Percentiles rank a stretch among this genome's conserved stretches.
Evolutionary conservation across 73 alveolate genomes (phyloP).

Genomic region (Tetrahymena borealis): DNA sequence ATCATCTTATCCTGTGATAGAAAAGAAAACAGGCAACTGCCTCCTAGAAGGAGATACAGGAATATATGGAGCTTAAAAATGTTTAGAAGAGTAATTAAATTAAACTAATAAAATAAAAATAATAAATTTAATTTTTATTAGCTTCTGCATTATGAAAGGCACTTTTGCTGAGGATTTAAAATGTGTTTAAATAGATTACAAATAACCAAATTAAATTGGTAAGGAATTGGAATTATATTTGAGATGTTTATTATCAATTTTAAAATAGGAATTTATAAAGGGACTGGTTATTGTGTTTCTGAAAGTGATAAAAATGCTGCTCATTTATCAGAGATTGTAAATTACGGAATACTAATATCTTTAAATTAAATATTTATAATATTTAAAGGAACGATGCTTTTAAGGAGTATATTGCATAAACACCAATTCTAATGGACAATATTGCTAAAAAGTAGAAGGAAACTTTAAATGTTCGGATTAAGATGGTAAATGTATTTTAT

Average conservation of each 20-base stretch:
- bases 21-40: not conserved
- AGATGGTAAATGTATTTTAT: not conserved
- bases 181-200: not conserved
- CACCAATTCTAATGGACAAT: not conserved
- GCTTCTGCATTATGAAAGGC: not conserved
- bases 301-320: not conserved
- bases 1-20: not conserved
- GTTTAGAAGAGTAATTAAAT: not conserved
- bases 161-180: not conserved
- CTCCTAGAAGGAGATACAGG: not conserved
- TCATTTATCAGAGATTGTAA: not conserved
- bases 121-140: not conserved
- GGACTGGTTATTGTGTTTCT: not conserved
- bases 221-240: not conserved
- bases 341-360: not conserved
- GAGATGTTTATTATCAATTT: not conserved
- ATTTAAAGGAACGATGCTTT: not conserved
- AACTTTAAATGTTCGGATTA: not conserved
- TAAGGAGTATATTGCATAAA: not conserved
- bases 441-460: not conserved
- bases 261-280: not conserved
- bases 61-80: not conserved
- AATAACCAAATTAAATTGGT: not conserved
- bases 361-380: not conserved
- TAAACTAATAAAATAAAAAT: not conserved